Evolutionary conservation across 2,329 filamentous ascomycete species (phyloP).

Genomic region (Nannizzia gypsea): DNA sequence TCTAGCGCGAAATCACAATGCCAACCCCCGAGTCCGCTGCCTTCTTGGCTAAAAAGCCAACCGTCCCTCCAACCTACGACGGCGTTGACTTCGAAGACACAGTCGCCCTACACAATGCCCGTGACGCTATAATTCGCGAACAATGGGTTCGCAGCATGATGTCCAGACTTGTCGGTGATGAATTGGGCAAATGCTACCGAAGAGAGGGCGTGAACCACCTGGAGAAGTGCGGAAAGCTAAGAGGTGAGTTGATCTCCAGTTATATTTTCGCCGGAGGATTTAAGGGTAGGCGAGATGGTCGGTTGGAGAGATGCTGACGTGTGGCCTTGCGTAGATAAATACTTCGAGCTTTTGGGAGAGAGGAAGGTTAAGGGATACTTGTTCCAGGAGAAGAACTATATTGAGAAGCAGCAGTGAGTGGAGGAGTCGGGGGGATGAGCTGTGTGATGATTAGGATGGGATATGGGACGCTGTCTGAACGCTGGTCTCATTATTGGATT

Average conservation of each 20-base stretch:
- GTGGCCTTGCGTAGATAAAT: conserved; percentile 43
- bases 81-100: conserved; percentile 58
- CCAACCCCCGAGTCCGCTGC: conserved; percentile 52
- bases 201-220: conserved; percentile 55
- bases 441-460: background rate
- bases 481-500: background rate
- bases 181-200: conserved; percentile 56
- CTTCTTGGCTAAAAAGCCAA: conserved; percentile 55
- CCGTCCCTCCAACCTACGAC: conserved; percentile 53
- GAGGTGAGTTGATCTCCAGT: conserved; percentile 37
- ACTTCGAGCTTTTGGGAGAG: conserved; percentile 52
- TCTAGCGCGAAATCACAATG: conserved; percentile 32
- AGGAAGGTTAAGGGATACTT: conserved; percentile 53
- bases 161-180: conserved; percentile 52
- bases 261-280: background rate
- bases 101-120: conserved; percentile 49
- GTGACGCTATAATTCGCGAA: conserved; percentile 54
- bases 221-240: conserved; percentile 54
- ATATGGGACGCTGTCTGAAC: background rate
- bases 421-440: background rate
- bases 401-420: conserved; percentile 30
- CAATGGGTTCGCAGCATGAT: conserved; percentile 61
- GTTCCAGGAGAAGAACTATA: conserved; percentile 53
- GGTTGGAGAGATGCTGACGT: background rate
- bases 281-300: background rate